phyloP scores from a whole-genome alignment of 345 rosid genomes.

The Populus nigra region DNA sequence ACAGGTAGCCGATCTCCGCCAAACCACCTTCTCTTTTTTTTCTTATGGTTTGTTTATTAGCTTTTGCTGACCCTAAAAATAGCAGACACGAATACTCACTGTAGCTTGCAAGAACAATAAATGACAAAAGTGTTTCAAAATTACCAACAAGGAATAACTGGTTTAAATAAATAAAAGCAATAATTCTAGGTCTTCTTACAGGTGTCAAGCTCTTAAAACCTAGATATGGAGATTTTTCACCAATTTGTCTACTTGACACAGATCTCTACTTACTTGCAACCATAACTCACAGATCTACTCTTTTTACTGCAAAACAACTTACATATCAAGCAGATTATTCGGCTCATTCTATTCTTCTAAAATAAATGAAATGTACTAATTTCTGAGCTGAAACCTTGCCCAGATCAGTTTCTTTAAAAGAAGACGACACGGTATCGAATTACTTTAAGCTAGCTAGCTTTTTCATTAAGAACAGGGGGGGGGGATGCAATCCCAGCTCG shows the following conservation, averaged over 20 bases:
- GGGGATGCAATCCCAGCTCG: not conserved
- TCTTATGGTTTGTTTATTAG: slow-evolving; percentile 10
- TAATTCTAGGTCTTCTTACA: slow-evolving; percentile 36
- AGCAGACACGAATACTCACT: slow-evolving; percentile 28
- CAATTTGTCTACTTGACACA: not conserved
- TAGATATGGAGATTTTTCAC: slow-evolving; percentile 7
- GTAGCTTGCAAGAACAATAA: slow-evolving; percentile 22
- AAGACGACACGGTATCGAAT: not conserved
- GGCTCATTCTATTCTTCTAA: not conserved
- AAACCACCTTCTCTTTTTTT: slow-evolving; percentile 1
- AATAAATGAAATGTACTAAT: not conserved
- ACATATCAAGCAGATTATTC: not conserved
- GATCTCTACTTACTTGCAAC: slow-evolving; percentile 29
- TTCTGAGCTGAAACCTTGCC: not conserved
- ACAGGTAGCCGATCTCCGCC: slow-evolving; percentile 31
- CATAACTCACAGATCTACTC: slow-evolving; percentile 38
- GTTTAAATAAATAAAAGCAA: slow-evolving; percentile 13
- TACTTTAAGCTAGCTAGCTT: not conserved
- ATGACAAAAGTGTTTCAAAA: slow-evolving; percentile 36
- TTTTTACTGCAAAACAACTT: slow-evolving; percentile 16
- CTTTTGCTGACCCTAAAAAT: slow-evolving; percentile 38
- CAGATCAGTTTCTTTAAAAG: slow-evolving; percentile 8
- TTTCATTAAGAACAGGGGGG: not conserved
- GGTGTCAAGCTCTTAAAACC: slow-evolving; percentile 50
- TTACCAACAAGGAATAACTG: slow-evolving; percentile 31